A percentile compares a stretch with the other conserved stretches of the same genome.
phyloP scores from a whole-genome alignment of 1,284 basidiomycete genomes.

The Testicularia cyperi region DNA sequence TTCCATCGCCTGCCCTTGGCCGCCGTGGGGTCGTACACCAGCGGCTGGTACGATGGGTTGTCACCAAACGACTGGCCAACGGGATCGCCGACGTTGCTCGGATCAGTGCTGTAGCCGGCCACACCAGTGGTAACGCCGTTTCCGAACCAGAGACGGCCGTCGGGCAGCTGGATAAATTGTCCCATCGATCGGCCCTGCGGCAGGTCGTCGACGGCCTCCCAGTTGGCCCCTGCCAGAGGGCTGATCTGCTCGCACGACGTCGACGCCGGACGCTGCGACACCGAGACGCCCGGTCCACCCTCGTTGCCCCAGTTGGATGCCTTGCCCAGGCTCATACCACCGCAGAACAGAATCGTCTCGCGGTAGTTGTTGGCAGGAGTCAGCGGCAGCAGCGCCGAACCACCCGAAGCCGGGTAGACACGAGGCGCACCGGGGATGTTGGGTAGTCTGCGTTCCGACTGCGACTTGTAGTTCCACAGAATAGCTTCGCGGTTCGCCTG shows the following conservation, averaged over 20 bases:
- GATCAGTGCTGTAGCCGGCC: slow-evolving; percentile 47
- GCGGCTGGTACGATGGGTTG: slow-evolving; percentile 39
- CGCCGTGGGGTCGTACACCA: slow-evolving; percentile 48
- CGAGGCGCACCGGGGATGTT: slow-evolving; percentile 37
- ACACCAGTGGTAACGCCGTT: slow-evolving; percentile 53
- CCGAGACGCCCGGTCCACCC: slow-evolving; percentile 34
- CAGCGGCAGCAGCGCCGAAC: slow-evolving; percentile 45
- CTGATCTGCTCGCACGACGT: slow-evolving; percentile 49
- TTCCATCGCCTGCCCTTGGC: slow-evolving; percentile 40
- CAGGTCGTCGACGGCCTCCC: slow-evolving; percentile 39
- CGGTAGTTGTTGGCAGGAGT: slow-evolving; percentile 43
- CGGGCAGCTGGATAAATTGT: slow-evolving; percentile 49
- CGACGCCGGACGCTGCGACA: slow-evolving; percentile 35
- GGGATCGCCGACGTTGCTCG: slow-evolving; percentile 35
- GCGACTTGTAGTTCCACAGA: slow-evolving; percentile 39
- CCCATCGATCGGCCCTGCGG: slow-evolving; percentile 48
- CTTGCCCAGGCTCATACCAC: slow-evolving; percentile 43
- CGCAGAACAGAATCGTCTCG: slow-evolving; percentile 53
- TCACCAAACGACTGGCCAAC: slow-evolving; percentile 57
- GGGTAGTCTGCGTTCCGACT: slow-evolving; percentile 36
- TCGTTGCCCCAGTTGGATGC: slow-evolving; percentile 47
- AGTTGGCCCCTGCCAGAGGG: slow-evolving; percentile 28
- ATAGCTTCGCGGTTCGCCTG: slow-evolving; percentile 43
- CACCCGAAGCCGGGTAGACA: slow-evolving; percentile 51
- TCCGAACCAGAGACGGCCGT: slow-evolving; percentile 50